Conservation (phyloP, 1,284 basidiomycete genomes). For the Sporisorium graminicola region DNA sequence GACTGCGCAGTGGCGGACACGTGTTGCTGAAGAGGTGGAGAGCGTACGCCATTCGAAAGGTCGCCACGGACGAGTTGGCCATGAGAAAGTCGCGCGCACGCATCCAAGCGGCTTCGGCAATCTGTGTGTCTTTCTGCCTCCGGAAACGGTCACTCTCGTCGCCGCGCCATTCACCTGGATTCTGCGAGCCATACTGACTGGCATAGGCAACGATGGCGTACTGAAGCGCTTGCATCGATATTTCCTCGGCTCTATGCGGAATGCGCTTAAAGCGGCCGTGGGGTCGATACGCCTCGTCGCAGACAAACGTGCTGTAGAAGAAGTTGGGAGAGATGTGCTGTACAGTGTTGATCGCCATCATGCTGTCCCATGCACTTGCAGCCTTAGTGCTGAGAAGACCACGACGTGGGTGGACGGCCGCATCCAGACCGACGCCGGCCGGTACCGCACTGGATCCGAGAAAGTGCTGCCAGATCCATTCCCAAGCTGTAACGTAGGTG, state of each 20-base stretch:
- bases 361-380: constrained; percentile 34
- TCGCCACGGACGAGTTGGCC: constrained; percentile 37
- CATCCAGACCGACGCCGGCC: constrained; percentile 31
- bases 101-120: constrained; percentile 45
- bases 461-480: constrained; percentile 47
- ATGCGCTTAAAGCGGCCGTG: constrained; percentile 31
- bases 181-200: constrained; percentile 46
- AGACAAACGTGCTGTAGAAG: constrained; percentile 44
- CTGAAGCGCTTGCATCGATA: constrained; percentile 43
- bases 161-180: constrained; percentile 31
- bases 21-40: constrained; percentile 46
- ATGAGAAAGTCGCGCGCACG: constrained; percentile 43
- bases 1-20: constrained; percentile 38
- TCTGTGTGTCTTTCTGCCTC: constrained; percentile 37
- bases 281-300: constrained; percentile 39
- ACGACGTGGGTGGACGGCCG: constrained; percentile 31
- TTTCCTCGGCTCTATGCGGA: constrained; percentile 37
- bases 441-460: constrained; percentile 34
- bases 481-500: constrained; percentile 42
- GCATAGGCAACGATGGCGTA: constrained; percentile 48
- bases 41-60: constrained; percentile 49
- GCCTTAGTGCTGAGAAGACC: constrained; percentile 27
- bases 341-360: constrained; percentile 34
- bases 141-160: constrained; percentile 19
- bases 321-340: constrained; percentile 45